Conservation (phyloP, 2,329 filamentous ascomycete genomes). For the Penicillium sp. region DNA sequence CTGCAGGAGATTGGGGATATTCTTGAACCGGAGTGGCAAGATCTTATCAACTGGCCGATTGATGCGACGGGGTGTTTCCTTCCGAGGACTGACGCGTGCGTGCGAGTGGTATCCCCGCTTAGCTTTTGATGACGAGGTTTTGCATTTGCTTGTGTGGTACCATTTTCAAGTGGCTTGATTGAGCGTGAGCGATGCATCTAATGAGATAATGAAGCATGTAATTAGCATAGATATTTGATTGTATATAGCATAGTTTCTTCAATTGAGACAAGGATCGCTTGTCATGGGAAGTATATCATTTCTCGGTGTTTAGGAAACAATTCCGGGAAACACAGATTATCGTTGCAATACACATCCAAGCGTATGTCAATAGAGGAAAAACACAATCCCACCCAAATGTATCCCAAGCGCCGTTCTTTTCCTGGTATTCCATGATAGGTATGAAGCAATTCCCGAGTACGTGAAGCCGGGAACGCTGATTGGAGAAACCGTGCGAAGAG, state of each 20-base stretch:
- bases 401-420: slow-evolving; percentile 2
- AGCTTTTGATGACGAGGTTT: background rate
- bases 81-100: slow-evolving; percentile 4
- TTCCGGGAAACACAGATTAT: background rate
- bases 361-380: background rate
- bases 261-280: slow-evolving; percentile 7
- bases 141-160: slow-evolving; percentile 3
- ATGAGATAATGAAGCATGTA: slow-evolving; percentile 11
- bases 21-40: slow-evolving; percentile 30
- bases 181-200: slow-evolving; percentile 3
- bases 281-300: background rate
- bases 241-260: slow-evolving; percentile 3
- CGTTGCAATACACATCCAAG: background rate
- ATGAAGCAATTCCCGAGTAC: background rate
- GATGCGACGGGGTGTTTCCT: slow-evolving; percentile 36
- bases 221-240: slow-evolving; percentile 7
- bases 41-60: slow-evolving; percentile 35
- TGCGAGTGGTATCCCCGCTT: background rate
- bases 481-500: background rate
- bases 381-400: background rate
- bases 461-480: background rate
- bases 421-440: background rate
- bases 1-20: slow-evolving; percentile 57
- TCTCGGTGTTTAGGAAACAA: background rate
- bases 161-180: background rate